Evolutionary conservation across 805 yeast species (phyloP), one percentile per base, ranked within the genome.

Genomic region (Candida lessepsii): DNA sequence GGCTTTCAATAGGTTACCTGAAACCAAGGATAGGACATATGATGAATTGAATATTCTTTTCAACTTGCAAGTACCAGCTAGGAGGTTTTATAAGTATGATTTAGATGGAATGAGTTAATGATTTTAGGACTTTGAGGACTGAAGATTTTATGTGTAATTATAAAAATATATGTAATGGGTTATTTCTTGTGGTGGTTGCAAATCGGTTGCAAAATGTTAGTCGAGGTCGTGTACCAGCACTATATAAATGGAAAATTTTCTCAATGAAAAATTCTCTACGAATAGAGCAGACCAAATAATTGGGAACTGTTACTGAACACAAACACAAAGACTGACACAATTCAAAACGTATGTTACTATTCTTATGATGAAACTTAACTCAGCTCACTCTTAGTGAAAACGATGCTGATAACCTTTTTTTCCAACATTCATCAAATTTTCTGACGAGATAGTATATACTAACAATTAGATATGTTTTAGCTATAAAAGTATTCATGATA

Each of bases 11-110:
- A 66, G 72, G 35, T 58, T 77, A 32, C 84, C 85, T 4, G 85
- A 79, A 54, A 73, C 81, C 16, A 62, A 63, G 45, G 70, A 67
- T 36, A 65, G 80, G 51, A 74, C 82, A 0, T 76, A 63, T 51
- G 78, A 74, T 34, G 83, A 79, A 49, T 58, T 79, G 51, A 82
- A 78, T 56, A 58, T 64, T 40, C 53, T 78, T 60, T 79, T 77
- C 56, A 63, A 41, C 11, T 41, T 50, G 24, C 41, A 48, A 6
- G 48, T 65, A 26, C 49, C 56, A 5, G 73, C 77, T 3, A 66
- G 76, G n/a, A 10, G 19, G 10, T 40, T 40, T 20, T 4, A 17
- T 7, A 9, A 3, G 15, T 34, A 33, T 33, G 23, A 32, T 7
- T 34, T 34, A 16, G 17, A 27, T 14, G 13, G n/a, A n/a, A n/a